Percentiles rank a stretch among this genome's conserved stretches.
Evolutionary conservation across 2,329 filamentous ascomycete genomes (phyloP).

Genomic region (Neofusicoccum umdonicola): DNA sequence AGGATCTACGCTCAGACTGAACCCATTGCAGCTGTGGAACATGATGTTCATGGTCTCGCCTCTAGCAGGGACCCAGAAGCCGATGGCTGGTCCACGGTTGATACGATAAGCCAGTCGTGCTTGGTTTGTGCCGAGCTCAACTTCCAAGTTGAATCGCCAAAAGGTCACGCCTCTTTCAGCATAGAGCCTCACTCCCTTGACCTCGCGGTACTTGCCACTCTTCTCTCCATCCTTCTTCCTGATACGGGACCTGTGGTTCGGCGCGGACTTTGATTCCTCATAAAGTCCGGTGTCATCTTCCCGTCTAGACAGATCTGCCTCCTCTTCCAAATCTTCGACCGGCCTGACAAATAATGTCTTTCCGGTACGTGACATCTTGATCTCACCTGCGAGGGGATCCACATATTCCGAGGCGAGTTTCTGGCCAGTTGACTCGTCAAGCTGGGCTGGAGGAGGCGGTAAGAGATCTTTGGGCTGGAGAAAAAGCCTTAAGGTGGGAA

Average conservation of each 20-base stretch:
- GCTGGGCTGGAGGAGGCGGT: conserved; percentile 70
- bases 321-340: conserved; percentile 80
- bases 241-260: conserved; percentile 43
- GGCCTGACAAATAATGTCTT: conserved; percentile 85
- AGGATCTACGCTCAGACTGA: conserved; percentile 75
- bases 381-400: conserved; percentile 83
- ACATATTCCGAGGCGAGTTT: conserved; percentile 75
- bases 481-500: conserved; percentile 78
- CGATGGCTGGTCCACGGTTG: conserved; percentile 82
- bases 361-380: conserved; percentile 80
- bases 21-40: conserved; percentile 98
- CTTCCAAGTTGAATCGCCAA: conserved; percentile 94
- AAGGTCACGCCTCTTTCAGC: conserved; percentile 86
- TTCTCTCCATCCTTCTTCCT: conserved; percentile 72
- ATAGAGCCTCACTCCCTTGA: conserved; percentile 78
- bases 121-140: conserved; percentile 76
- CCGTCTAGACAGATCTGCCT: conserved; percentile 71
- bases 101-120: conserved; percentile 92
- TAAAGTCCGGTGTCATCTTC: conserved; percentile 84
- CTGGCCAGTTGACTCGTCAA: conserved; percentile 59
- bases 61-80: conserved; percentile 89
- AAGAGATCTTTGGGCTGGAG: conserved; percentile 80
- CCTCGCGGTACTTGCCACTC: conserved; percentile 75
- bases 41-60: conserved; percentile 95
- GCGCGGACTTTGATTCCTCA: conserved; percentile 60